Evolutionary conservation across 805 yeast genomes (phyloP).

Genomic region (Torulaspora microellipsoides): DNA sequence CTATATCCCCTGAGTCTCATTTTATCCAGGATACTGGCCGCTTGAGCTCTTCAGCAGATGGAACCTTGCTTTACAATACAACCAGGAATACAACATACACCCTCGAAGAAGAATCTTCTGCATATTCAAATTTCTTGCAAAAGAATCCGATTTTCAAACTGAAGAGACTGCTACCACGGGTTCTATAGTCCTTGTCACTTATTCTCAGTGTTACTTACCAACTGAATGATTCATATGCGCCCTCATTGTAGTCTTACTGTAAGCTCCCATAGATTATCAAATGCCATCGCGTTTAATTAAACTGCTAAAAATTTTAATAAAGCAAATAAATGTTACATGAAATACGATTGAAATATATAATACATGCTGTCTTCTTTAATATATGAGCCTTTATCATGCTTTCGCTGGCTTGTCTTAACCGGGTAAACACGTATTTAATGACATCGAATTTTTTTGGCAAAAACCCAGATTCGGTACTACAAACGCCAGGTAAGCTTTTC

Average conservation of each 20-base stretch:
- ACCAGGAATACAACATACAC: not conserved
- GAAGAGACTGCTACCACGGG: not conserved
- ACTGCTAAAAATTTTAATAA: too few relatives aligned
- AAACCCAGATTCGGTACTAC: not conserved
- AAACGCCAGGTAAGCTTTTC: conserved; percentile 4
- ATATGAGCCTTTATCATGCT: too few relatives aligned
- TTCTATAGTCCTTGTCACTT: too few relatives aligned
- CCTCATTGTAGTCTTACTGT: too few relatives aligned
- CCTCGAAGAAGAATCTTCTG: conserved; percentile 2
- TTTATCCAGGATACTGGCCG: conserved; percentile 9
- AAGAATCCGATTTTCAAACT: conserved; percentile 1
- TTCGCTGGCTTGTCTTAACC: not conserved
- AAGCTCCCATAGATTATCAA: too few relatives aligned
- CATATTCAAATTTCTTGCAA: not conserved
- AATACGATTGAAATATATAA: too few relatives aligned
- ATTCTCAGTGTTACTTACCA: too few relatives aligned
- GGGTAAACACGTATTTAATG: conserved; percentile 5
- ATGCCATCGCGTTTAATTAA: too few relatives aligned
- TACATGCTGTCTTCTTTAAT: too few relatives aligned
- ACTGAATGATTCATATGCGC: too few relatives aligned
- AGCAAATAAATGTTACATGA: too few relatives aligned
- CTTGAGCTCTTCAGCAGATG: conserved; percentile 3
- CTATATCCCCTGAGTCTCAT: conserved; percentile 3
- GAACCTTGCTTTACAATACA: conserved; percentile 6
- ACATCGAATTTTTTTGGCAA: not conserved